Conservation (phyloP, 306 rosid genomes). For the Prunus dulcis region DNA sequence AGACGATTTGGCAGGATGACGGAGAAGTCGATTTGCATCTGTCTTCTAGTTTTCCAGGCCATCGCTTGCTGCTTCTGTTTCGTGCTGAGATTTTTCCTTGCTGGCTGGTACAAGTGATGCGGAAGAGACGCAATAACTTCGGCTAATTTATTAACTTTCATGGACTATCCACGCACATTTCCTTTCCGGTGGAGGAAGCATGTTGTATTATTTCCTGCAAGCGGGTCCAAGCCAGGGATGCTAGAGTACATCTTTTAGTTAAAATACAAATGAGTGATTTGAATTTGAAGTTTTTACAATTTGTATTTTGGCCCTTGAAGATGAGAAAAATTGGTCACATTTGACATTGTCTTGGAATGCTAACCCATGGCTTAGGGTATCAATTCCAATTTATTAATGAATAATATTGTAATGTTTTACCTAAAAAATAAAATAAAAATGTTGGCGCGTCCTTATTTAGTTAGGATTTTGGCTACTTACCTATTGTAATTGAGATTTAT, state of each 20-base stretch:
- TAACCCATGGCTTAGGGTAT: too few species aligned
- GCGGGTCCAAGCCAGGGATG: neutral
- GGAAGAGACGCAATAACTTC: conserved; percentile 5
- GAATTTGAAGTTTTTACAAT: conserved; percentile 3
- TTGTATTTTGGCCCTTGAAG: neutral
- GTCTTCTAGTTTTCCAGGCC: conserved; percentile 94
- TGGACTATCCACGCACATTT: neutral
- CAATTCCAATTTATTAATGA: too few species aligned
- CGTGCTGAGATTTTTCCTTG: conserved; percentile 70
- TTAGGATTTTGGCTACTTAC: too few species aligned
- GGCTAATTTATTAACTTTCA: neutral
- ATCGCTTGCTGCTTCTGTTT: conserved; percentile 82
- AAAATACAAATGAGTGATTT: neutral
- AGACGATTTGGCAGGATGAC: conserved; percentile 70
- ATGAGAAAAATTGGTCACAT: neutral
- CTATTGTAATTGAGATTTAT: too few species aligned
- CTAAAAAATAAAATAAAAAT: too few species aligned
- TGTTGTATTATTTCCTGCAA: conserved; percentile 7
- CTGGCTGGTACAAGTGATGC: conserved; percentile 95
- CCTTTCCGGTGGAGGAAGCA: neutral
- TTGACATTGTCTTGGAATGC: neutral
- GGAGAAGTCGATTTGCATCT: conserved; percentile 71
- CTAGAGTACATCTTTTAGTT: neutral
- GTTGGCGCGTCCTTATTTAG: too few species aligned
- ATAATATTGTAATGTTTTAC: too few species aligned